These are phyloP conservation scores for Benincasa hispida DNA, from an alignment of 306 rosid genomes.

Conservation along the genomic window DNA sequence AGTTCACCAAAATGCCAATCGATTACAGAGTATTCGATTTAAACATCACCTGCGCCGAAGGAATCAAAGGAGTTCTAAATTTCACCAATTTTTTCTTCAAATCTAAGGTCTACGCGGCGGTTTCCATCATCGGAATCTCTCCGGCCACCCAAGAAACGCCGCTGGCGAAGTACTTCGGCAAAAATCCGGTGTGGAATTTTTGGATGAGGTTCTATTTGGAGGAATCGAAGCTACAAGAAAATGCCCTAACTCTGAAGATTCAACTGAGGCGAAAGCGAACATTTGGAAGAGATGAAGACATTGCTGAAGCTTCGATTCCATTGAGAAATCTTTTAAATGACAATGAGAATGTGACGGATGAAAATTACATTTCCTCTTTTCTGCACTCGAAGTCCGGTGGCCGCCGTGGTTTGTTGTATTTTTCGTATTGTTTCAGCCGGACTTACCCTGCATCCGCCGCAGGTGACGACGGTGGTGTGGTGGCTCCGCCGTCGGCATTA, in stretches of 20 bases:
- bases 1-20: neutral
- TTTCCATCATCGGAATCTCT: neutral
- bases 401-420: neutral
- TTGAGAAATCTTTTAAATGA: neutral
- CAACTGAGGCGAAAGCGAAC: neutral
- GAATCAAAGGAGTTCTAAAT: neutral
- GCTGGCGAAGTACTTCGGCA: neutral
- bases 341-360: neutral
- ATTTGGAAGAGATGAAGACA: neutral
- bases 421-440: neutral
- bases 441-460: neutral
- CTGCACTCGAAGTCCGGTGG: neutral
- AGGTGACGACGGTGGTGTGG: no score
- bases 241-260: neutral
- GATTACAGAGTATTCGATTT: neutral
- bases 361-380: neutral
- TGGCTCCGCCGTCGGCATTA: no score
- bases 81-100: neutral
- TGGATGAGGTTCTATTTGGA: neutral
- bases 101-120: neutral
- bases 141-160: neutral
- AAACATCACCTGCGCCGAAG: neutral
- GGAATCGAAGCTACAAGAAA: neutral
- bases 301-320: neutral
- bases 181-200: neutral